Percentiles rank a stretch among this genome's conserved stretches.
Evolutionary conservation across 179 eudicot genomes (phyloP).

Genomic region (Pouteria campechiana): DNA sequence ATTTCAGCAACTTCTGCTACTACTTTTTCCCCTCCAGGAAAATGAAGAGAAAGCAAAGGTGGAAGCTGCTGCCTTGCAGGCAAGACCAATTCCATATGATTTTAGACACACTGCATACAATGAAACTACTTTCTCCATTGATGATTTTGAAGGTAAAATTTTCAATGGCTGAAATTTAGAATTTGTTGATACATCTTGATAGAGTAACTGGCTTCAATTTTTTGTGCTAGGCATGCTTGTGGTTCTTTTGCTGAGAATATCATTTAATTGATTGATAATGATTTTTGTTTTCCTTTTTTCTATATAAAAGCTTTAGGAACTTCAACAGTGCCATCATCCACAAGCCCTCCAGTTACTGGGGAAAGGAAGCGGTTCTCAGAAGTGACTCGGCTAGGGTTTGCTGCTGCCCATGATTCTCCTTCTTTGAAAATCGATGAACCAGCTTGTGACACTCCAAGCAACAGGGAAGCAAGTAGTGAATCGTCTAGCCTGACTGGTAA

Average conservation of each 20-base stretch:
- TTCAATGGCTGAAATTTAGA: not conserved
- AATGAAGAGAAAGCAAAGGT: slow-evolving; percentile 63
- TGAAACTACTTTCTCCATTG: slow-evolving; percentile 53
- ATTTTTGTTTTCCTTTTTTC: not conserved
- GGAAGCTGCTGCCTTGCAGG: slow-evolving; percentile 47
- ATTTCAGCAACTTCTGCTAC: no score
- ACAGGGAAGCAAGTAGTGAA: slow-evolving; percentile 21
- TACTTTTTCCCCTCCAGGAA: no score
- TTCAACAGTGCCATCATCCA: slow-evolving; percentile 27
- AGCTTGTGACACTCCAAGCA: slow-evolving; percentile 15
- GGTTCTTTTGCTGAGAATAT: no score
- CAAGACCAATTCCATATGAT: slow-evolving; percentile 28
- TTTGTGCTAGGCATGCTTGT: no score
- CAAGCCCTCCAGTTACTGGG: slow-evolving; percentile 44
- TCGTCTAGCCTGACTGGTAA: slow-evolving; percentile 27
- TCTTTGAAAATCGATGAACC: slow-evolving; percentile 39
- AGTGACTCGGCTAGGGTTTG: slow-evolving; percentile 90
- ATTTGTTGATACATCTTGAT: not conserved
- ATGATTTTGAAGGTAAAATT: slow-evolving; percentile 84
- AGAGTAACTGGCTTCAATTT: no score
- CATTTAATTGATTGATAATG: not conserved
- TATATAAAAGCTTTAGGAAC: slow-evolving; percentile 68
- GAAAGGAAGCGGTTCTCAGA: slow-evolving; percentile 67
- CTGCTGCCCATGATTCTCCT: slow-evolving; percentile 86
- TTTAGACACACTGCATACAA: slow-evolving; percentile 21